Evolutionary conservation across 2,329 filamentous ascomycete genomes (phyloP), one percentile per base, ranked within the genome.

Genomic region (Graphiopsis chlorocephala): DNA sequence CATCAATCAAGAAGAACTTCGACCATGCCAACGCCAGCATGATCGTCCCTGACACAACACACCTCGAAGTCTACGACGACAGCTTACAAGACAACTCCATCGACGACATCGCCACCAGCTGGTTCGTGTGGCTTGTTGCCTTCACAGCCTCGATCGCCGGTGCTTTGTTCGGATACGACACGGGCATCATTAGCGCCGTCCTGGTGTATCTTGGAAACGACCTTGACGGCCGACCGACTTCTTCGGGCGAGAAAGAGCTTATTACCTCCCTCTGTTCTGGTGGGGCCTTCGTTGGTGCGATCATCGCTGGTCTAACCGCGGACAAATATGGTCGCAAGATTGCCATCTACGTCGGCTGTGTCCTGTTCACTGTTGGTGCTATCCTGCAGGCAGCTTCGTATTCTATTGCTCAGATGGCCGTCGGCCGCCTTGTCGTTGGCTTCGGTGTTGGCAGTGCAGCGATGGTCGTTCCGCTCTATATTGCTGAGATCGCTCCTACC

Each of bases 401-500:
- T 73, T 4, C 67, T 14, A 63, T 82, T 29, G 76, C 75, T 1
- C 80, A 82, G 65, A 80, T 82, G 78, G 70, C 73, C 2, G 75
- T 80, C 5, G 83, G 83, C 14, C 78, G 83, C 62, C 82, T 84
- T 3, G 73, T 85, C 1, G 81, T 82, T 64, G 84, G 84, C 29
- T 72, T 86, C 20, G 83, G 82, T 56, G 79, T 84, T 6, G 83
- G 83, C 61, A 81, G 79, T 29, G 81, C 82, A 33, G 83, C 80
- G 6, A 85, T 83, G 68, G 78, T 85, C 68, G 82, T 82, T 1
- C 86, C 85, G 6, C 86, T 88, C 65, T 88, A 86, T 75, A 86
- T 86, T 58, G 82, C 83, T 3, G 85, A 87, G 69, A 75, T 86
- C 35, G 76, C 85, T 6, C 85, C 85, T 6, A 84, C 85, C n/a